A percentile compares a stretch with the other conserved stretches of the same genome.
Evolutionary conservation across 2,329 filamentous ascomycete genomes (phyloP).

Genomic region (Emergomyces orientalis): DNA sequence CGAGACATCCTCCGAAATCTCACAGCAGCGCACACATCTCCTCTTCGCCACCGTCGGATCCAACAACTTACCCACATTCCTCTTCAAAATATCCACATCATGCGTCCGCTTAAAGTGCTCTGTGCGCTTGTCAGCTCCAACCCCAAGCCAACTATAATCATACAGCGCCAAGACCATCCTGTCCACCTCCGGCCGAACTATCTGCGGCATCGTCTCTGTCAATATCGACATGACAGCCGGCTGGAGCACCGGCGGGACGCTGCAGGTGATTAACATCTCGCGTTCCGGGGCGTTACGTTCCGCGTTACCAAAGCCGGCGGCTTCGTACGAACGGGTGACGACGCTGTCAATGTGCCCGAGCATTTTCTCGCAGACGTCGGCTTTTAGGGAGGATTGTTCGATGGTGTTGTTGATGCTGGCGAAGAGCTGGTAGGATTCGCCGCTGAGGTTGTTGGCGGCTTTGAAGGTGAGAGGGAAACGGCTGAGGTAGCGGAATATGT

Average conservation of each 20-base stretch:
- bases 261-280: conserved; percentile 44
- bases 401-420: conserved; percentile 47
- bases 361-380: conserved; percentile 54
- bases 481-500: conserved; percentile 55
- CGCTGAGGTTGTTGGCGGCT: conserved; percentile 32
- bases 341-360: conserved; percentile 57
- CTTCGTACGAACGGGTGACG: conserved; percentile 50
- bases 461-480: conserved; percentile 42
- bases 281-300: conserved; percentile 44
- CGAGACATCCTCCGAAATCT: conserved; percentile 56
- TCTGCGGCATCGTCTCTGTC: conserved; percentile 43
- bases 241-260: conserved; percentile 43
- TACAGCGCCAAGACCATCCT: conserved; percentile 61
- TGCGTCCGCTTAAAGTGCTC: conserved; percentile 53
- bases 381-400: conserved; percentile 47
- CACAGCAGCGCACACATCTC: conserved; percentile 52
- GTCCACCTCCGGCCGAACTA: conserved; percentile 53
- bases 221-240: conserved; percentile 42
- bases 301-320: conserved; percentile 35
- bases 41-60: conserved; percentile 27
- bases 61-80: conserved; percentile 23
- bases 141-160: conserved; percentile 60
- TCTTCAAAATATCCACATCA: conserved; percentile 50
- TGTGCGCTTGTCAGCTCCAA: conserved; percentile 49
- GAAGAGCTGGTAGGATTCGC: conserved; percentile 37